Evolutionary conservation across 2,329 filamentous ascomycete genomes (phyloP), one percentile per base, ranked within the genome.

Genomic region (Fragosphaeria purpurea): DNA sequence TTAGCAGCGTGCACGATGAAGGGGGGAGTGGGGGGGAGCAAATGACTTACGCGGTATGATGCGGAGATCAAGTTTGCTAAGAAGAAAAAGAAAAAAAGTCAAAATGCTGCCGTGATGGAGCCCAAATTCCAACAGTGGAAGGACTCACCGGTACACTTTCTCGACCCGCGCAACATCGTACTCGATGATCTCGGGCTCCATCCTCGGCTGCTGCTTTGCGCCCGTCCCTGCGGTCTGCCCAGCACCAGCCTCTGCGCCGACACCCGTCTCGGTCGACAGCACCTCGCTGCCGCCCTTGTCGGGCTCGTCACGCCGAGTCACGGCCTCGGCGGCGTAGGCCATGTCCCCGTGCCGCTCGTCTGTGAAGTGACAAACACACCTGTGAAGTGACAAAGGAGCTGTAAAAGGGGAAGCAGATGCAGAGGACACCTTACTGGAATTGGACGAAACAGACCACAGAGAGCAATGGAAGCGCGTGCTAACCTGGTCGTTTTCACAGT

Each of bases 381-480:
- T 22, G 35, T 37, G 35, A 37, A 37, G 35, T 37, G 37, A 12
- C 9, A 31, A 46, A 22, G 35, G 37, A 37, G 35, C 35, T 37
- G 35, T 7, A 37, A 37, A 11, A 45, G 2, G 43, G n/a, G 30
- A 34, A 34, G 44, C 22, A 22, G 22, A 22, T 22, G 22, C 22
- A 22, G 22, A 22, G 22, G 22, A 22, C 22, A 22, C 22, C 22
- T 22, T 37, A 2, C 35, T 7, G 10, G 32, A 32, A 34, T 8
- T 5, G n/a, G n/a, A 38, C 30, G 46, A 41, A 33, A 7, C 22
- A 11, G 68, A 70, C 70, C 64, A 58, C 60, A 67, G 40, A 63
- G 74, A 74, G 71, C 72, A 76, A 76, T 74, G 72, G 71, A 68
- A 56, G 65, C 59, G 72, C 70, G 62, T 75, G 72, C 71, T 71